Conservation (phyloP, 768 basidiomycete species). For the Suillus fuscotomentosus region DNA sequence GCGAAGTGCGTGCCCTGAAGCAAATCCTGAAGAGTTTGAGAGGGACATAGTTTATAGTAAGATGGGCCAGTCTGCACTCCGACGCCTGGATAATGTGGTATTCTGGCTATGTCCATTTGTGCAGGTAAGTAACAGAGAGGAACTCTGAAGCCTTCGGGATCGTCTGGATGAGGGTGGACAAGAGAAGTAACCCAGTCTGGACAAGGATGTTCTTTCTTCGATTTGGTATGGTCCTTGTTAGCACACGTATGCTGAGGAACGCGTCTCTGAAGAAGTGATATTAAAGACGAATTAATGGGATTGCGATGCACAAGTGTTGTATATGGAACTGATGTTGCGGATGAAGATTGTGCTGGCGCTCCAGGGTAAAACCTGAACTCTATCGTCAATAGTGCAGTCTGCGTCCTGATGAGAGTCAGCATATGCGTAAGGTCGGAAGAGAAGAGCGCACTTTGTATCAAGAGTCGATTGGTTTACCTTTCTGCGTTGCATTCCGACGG, state of each 20-base stretch:
- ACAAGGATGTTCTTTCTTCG: constrained; percentile 43
- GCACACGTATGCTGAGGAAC: constrained; percentile 24
- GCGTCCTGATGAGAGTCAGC: constrained; percentile 48
- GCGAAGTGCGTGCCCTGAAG: constrained; percentile 67
- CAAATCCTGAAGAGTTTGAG: constrained; percentile 41
- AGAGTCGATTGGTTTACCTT: constrained; percentile 80
- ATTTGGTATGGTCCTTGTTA: constrained; percentile 33
- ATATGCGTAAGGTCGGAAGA: constrained; percentile 10
- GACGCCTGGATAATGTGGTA: constrained; percentile 5
- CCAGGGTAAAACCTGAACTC: constrained; percentile 70
- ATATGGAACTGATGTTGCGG: constrained; percentile 38
- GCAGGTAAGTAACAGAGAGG: constrained; percentile 66
- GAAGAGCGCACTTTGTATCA: constrained; percentile 67
- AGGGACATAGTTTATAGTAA: constrained; percentile 60
- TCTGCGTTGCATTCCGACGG: constrained; percentile 79
- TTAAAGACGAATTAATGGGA: constrained; percentile 44
- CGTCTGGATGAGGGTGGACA: constrained; percentile 51
- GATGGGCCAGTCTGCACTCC: not conserved
- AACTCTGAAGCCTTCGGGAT: constrained; percentile 51
- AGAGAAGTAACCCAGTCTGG: constrained; percentile 60
- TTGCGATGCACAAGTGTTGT: constrained; percentile 67
- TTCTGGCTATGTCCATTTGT: constrained; percentile 23
- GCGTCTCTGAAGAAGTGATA: constrained; percentile 47
- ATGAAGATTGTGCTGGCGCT: constrained; percentile 39
- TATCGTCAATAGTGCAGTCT: constrained; percentile 65